Conservation (phyloP, 768 basidiomycete genomes). For the Boletus speciosus region DNA sequence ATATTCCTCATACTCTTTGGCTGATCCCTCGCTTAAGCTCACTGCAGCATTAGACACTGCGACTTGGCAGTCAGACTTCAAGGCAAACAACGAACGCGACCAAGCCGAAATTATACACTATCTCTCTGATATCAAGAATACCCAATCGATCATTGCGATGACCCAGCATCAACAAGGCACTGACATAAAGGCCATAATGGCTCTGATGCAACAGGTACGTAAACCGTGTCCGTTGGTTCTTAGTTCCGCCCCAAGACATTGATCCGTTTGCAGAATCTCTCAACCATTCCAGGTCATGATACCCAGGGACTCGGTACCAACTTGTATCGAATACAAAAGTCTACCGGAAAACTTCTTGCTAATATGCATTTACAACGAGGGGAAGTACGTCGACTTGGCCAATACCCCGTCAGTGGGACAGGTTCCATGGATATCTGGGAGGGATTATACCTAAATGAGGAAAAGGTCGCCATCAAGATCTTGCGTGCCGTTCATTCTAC, state of each 20-base stretch:
- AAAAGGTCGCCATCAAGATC: conserved; percentile 57
- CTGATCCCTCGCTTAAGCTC: conserved; percentile 33
- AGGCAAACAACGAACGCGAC: conserved; percentile 38
- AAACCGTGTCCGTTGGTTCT: not conserved
- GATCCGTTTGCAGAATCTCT: conserved; percentile 22
- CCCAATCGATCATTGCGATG: conserved; percentile 35
- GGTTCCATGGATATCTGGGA: conserved; percentile 55
- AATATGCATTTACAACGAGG: conserved; percentile 49
- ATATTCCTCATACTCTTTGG: not conserved
- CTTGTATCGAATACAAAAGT: conserved; percentile 47
- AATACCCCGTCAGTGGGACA: conserved; percentile 49
- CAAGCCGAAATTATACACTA: conserved; percentile 41
- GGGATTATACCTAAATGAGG: conserved; percentile 49
- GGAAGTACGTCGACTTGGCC: conserved; percentile 48
- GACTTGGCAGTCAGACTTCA: conserved; percentile 47
- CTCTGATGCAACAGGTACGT: conserved; percentile 47
- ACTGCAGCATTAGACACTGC: conserved; percentile 44
- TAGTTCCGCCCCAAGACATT: conserved; percentile 6
- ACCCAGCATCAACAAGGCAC: conserved; percentile 33
- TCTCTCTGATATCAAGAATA: conserved; percentile 43
- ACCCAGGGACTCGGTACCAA: conserved; percentile 47
- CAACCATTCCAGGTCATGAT: conserved; percentile 11
- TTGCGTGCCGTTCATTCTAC: conserved; percentile 49
- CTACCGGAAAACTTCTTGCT: conserved; percentile 46
- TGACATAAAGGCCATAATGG: conserved; percentile 43